Base-by-base conservation (phyloP, 257 asterid species). In the Lycium barbarum region DNA sequence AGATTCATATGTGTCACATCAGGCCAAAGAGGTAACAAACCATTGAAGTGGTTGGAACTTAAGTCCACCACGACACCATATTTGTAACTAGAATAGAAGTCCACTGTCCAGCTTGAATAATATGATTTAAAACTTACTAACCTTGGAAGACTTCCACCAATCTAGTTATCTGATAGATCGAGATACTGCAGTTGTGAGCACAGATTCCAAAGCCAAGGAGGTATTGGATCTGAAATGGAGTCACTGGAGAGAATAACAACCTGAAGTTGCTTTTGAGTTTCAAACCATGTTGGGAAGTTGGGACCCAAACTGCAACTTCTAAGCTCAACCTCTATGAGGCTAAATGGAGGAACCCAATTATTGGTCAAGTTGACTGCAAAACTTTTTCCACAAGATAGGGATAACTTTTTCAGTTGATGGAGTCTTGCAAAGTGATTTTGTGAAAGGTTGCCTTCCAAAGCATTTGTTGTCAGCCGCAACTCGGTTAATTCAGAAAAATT, bases 281-380 rank as follows among this genome's bases (percentile, higher is more conserved):
- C 38, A 17, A 86, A 85, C 91, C 91, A 87, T 6, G 33, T 26
- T 8, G 85, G 90, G 17, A 89, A 87, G n/a, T 79, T 66, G 1
- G 86, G 84, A 59, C 88, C 89, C 81, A 89, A 43, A 33, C 36
- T 72, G 87, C 87, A 85, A 6, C 79, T 66, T 53, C 78, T 55
- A 58, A 87, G 51, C 2, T 66, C 12, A 12, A 87, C 38, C 74
- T 22, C 36, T 45, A 22, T 80, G 14, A 89, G 84, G 17, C 73
- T 85, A 45, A 87, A 84, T 14, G 91, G 79, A n/a, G 90, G 89
- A 67, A 84, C 62, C 90, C 88, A 87, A 1, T 51, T 58, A 11
- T 35, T 4, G 49, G 65, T 83, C 20, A 87, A 72, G 61, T 87
- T 87, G 70, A 79, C 43, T 53, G 35, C 35, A 9, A 83, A 84